Percentiles rank a stretch among this genome's conserved stretches.
These are phyloP conservation scores for Mortierella antarctica DNA, from an alignment of 192 early-diverging fungal genomes.

Conservation along the genomic window DNA sequence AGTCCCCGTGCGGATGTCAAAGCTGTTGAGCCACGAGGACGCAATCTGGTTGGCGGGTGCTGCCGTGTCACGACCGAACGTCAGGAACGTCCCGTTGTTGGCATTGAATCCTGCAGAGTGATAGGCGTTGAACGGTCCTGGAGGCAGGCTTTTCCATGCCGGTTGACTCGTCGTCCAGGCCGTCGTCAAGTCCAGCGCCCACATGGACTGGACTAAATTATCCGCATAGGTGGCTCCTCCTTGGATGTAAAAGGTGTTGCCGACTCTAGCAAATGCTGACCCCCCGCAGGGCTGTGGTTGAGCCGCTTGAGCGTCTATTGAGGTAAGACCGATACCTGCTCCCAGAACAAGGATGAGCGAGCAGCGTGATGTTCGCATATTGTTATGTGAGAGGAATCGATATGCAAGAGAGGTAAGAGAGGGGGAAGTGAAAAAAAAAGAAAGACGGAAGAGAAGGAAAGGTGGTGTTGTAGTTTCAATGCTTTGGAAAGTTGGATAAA, in stretches of 20 bases:
- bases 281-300: constrained; percentile 10
- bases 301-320: neutral
- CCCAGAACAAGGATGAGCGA: neutral
- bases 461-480: neutral
- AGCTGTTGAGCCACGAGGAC: constrained; percentile 2
- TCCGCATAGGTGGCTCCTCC: constrained; percentile 18
- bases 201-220: constrained; percentile 13
- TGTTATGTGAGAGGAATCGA: neutral
- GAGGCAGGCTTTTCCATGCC: constrained; percentile 9
- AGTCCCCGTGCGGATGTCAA: constrained; percentile 5
- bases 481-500: neutral
- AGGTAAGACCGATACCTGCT: neutral
- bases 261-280: constrained; percentile 25
- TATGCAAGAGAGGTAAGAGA: neutral
- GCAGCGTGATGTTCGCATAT: neutral
- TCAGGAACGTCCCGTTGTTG: constrained; percentile 23
- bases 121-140: constrained; percentile 24
- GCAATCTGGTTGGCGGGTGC: neutral
- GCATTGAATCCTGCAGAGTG: constrained; percentile 24
- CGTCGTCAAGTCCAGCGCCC: constrained; percentile 23
- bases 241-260: constrained; percentile 28
- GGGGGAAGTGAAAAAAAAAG: neutral
- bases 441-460: constrained; percentile 1
- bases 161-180: constrained; percentile 17
- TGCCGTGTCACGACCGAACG: constrained; percentile 37